phyloP scores from a whole-genome alignment of 2,329 filamentous ascomycete species.

The Talaromyces sp. region DNA sequence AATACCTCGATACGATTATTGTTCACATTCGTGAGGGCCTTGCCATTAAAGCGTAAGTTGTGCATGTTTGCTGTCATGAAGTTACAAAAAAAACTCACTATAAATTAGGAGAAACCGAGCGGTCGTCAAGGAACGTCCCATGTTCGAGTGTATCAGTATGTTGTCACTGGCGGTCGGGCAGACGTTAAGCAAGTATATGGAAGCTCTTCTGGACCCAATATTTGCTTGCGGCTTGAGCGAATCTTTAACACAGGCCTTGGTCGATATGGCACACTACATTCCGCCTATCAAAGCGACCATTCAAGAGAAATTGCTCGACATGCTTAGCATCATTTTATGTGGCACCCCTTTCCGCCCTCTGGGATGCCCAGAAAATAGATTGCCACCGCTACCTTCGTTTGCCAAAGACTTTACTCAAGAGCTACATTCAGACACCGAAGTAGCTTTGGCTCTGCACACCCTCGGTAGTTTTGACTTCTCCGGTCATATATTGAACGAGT shows the following conservation, averaged over 20 bases:
- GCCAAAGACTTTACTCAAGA: slow-evolving; percentile 80
- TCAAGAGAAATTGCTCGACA: slow-evolving; percentile 86
- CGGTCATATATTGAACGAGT: slow-evolving; percentile 89
- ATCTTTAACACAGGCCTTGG: slow-evolving; percentile 87
- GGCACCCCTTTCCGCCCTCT: slow-evolving; percentile 88
- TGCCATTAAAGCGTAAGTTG: slow-evolving; percentile 62
- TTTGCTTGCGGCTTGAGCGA: slow-evolving; percentile 94
- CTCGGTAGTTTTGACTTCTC: slow-evolving; percentile 96
- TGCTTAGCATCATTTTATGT: slow-evolving; percentile 89
- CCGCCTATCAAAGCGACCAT: slow-evolving; percentile 89
- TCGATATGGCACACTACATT: slow-evolving; percentile 99
- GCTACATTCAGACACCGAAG: slow-evolving; percentile 78
- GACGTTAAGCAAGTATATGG: slow-evolving; percentile 97
- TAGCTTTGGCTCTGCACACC: slow-evolving; percentile 88
- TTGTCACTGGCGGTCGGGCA: slow-evolving; percentile 92
- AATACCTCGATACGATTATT: slow-evolving; percentile 89
- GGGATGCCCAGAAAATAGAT: slow-evolving; percentile 82
- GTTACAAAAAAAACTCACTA: neutral
- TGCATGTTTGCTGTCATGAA: neutral
- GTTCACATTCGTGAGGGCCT: slow-evolving; percentile 90
- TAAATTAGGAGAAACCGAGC: slow-evolving; percentile 47
- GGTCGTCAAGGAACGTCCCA: slow-evolving; percentile 60
- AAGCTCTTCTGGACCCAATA: slow-evolving; percentile 87
- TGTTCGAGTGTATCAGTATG: slow-evolving; percentile 97
- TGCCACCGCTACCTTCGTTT: slow-evolving; percentile 73